Conservation (phyloP, 371 early-diverging fungal genomes). For the Lichtheimia ornata region DNA sequence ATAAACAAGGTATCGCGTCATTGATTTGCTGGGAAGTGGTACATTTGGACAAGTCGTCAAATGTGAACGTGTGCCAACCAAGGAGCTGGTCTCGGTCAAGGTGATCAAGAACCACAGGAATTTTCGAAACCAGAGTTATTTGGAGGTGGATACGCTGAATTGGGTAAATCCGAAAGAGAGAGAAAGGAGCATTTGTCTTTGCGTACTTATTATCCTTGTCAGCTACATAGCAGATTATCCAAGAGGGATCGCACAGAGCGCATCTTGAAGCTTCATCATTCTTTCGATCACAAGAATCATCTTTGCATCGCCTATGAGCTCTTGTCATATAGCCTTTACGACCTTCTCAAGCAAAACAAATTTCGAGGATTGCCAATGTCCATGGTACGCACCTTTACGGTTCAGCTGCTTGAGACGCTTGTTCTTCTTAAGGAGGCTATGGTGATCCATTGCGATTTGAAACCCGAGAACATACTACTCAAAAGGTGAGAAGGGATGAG, state of each 20-base stretch:
- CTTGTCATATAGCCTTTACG: constrained; percentile 92
- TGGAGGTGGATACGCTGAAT: constrained; percentile 90
- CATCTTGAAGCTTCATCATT: constrained; percentile 78
- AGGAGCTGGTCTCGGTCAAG: constrained; percentile 92
- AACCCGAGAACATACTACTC: constrained; percentile 97
- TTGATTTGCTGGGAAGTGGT: constrained; percentile 94
- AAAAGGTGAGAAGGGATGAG: constrained; percentile 54
- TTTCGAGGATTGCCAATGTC: constrained; percentile 86
- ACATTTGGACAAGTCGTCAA: constrained; percentile 99
- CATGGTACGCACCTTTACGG: constrained; percentile 81
- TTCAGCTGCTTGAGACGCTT: constrained; percentile 89
- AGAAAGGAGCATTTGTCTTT: too few species aligned
- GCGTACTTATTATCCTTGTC: too few species aligned
- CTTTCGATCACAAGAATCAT: constrained; percentile 90
- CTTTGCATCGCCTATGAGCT: constrained; percentile 95
- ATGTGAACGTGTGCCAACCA: constrained; percentile 83
- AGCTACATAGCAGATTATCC: too few species aligned
- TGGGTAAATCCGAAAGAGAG: constrained; percentile 48
- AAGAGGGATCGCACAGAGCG: constrained; percentile 29
- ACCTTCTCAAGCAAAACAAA: constrained; percentile 88
- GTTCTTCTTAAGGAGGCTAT: constrained; percentile 76
- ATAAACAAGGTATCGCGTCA: constrained; percentile 70
- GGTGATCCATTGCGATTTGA: constrained; percentile 98
- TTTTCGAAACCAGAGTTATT: constrained; percentile 89
- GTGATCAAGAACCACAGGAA: constrained; percentile 94